Base-by-base conservation (phyloP, 2,329 filamentous ascomycete species). In the Talaromyces sp. region DNA sequence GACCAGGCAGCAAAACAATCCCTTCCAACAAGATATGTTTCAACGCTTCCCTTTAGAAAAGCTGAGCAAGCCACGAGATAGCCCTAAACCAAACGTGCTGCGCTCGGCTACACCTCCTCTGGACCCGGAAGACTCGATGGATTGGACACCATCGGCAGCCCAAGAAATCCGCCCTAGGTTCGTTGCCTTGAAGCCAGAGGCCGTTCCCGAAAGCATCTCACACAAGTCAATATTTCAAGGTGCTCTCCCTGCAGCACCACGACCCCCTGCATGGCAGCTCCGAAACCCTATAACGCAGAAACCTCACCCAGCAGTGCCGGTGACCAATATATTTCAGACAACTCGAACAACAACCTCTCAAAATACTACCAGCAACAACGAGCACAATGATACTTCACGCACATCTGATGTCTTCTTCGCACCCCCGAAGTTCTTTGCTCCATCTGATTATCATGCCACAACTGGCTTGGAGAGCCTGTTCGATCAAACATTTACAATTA, bases 381-480 rank as follows among this genome's bases (percentile, higher is more conserved):
- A 21, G 5, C 45, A 48, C 2, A 43, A 51, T 3, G 15, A 19
- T 19, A 41, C 9, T 52, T 6, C 35, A 22, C 40, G 56, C 13
- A 58, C 62, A 25, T 53, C 66, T 15, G 69, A 71, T 55, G 60
- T 65, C 21, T 63, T 72, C 2, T 77, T 80, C 60, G 73, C 73
- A n/a, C 69, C 71, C 5, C 77, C 77, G 3, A 77, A 64, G 41
- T 79, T 80, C 64, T 79, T 80, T 53, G 73, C 75, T 4, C 65
- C 63, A 39, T 68, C 70, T 59, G 75, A 78, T 58, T 67, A 72
- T 61, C 65, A 67, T 46, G 69, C 71, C 19, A 74, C 77, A 25
- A 80, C 77, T 25, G 77, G 77, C 7, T 63, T 80, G 10, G 78
- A 80, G 63, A 71, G 66, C 40, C 63, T 80, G 22, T 79, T 80